A percentile compares a stretch with the other conserved stretches of the same genome.
Evolutionary conservation across 257 asterid genomes (phyloP).

Genomic region (Prunella vulgaris): DNA sequence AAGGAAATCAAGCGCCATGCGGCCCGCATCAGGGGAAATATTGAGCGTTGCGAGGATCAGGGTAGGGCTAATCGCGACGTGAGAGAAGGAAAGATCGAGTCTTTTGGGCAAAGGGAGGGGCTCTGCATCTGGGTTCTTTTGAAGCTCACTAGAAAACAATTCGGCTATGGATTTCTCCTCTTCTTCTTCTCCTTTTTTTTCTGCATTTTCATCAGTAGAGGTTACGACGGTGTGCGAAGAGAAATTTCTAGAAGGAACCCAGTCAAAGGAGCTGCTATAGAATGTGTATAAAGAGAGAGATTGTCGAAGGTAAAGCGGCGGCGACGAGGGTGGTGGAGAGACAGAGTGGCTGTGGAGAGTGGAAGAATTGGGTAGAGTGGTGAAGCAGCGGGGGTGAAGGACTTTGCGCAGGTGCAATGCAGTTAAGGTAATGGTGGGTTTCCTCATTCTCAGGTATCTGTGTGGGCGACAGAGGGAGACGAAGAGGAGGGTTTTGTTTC

Average conservation of each 20-base stretch:
- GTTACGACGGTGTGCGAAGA: constrained; percentile 27
- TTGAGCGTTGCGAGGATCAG: constrained; percentile 51
- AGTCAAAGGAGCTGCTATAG: background rate
- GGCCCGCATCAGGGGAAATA: constrained; percentile 69
- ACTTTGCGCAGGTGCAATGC: constrained; percentile 47
- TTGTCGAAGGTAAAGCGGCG: constrained; percentile 4
- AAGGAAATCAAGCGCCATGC: constrained; percentile 59
- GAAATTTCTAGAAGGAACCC: constrained; percentile 33
- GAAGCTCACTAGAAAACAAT: constrained; percentile 55
- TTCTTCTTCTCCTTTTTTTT: constrained; percentile 24
- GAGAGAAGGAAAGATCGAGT: constrained; percentile 79
- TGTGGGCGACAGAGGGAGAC: background rate
- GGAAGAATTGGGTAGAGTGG: constrained; percentile 24
- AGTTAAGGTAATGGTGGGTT: constrained; percentile 32
- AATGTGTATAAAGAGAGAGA: constrained; percentile 8
- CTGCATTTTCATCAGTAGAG: constrained; percentile 9
- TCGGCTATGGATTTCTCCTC: constrained; percentile 33
- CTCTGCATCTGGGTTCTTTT: constrained; percentile 48
- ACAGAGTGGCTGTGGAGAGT: constrained; percentile 3
- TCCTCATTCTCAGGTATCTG: constrained; percentile 50
- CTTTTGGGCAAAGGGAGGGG: constrained; percentile 60
- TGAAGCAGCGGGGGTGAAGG: constrained; percentile 31
- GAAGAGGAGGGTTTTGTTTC: constrained; percentile 29
- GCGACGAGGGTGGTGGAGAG: constrained; percentile 20
- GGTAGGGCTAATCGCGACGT: constrained; percentile 41